Evolutionary conservation across 176 grass and related monocot genomes (phyloP), one percentile per base, ranked within the genome.

Genomic region (Zoysia pacifica): DNA sequence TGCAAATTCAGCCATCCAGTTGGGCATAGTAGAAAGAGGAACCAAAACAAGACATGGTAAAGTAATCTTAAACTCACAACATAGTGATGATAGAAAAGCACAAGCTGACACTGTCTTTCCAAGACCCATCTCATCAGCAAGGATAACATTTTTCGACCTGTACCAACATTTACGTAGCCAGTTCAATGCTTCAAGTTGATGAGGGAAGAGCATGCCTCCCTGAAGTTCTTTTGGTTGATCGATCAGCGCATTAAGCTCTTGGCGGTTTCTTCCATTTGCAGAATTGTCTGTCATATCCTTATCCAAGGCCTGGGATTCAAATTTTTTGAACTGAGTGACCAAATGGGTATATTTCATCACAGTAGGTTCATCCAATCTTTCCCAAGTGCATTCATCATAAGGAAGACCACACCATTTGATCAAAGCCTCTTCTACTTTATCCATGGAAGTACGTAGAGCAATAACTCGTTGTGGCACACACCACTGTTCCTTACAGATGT

Each of bases 101-200:
- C 86, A 91, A 35, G 96, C 96, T 52, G 96, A 99, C 69, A 99
- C 88, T 18, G 96, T 99, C 84, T 99, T 99, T 39, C 96, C 96
- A 61, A 99, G 96, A 54, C 96, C 96, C 96, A 99, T 99, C 86
- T 99, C 96, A 93, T 99, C 96, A 79, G 96, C 96, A 71, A 99
- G 89, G 78, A 99, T 99, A 42, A 99, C 96, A 93, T 99, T 99
- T 83, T 95, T 99, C 65, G 90, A 93, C 79, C 78, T 92, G 40
- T 73, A 83, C 96, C 96, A 99, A 81, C 96, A 99, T 83, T 93
- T 99, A 63, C 96, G 93, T 43, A 99, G 85, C 96, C 96, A 99
- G 72, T 99, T 99, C 85, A 99, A 88, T 79, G 96, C 96, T 87
- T 99, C 96, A 71, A 95, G 81, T 87, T 99, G 96, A 89, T 99